Percentiles rank a stretch among this genome's conserved stretches.
phyloP scores from a whole-genome alignment of 495 filamentous ascomycete genomes.

The Umbilicaria muhlenbergii region DNA sequence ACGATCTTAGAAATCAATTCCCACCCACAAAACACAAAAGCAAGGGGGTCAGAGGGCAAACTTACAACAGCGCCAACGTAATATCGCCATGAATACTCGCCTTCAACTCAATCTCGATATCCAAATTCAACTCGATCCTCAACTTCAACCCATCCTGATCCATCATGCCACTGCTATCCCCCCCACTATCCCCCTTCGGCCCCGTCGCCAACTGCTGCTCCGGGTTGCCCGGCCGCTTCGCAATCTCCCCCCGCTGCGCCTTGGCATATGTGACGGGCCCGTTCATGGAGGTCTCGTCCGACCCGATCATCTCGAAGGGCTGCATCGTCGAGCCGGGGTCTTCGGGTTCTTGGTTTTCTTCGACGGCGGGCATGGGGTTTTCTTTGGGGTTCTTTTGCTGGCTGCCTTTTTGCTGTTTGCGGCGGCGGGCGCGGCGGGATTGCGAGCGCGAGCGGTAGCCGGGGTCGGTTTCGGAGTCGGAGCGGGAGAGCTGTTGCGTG shows the following conservation, averaged over 20 bases:
- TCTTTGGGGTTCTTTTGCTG: not conserved
- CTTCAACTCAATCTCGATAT: conserved; percentile 80
- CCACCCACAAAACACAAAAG: too few species aligned
- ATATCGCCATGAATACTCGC: conserved; percentile 87
- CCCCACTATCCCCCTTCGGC: conserved; percentile 1
- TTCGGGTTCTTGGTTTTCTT: conserved; percentile 1
- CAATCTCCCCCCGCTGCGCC: conserved; percentile 28
- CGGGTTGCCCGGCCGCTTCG: conserved; percentile 25
- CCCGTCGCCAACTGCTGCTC: conserved; percentile 15
- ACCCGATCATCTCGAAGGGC: conserved; percentile 31
- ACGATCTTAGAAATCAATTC: too few species aligned
- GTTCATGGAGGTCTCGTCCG: conserved; percentile 31
- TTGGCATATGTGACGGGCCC: conserved; percentile 29
- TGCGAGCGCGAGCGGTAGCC: conserved; percentile 13
- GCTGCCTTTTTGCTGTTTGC: conserved; percentile 7
- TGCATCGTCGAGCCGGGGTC: conserved; percentile 24
- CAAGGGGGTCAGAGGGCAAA: conserved; percentile 14
- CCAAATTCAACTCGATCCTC: conserved; percentile 63
- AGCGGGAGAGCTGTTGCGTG: not conserved
- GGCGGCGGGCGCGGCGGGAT: conserved; percentile 15
- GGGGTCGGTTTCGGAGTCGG: conserved; percentile 7
- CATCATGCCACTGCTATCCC: conserved; percentile 3
- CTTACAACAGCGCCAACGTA: conserved; percentile 72
- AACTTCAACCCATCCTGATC: conserved; percentile 29
- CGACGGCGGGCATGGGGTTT: not conserved